Percentiles rank a stretch among this genome's conserved stretches.
Conservation (phyloP, 2,329 filamentous ascomycete genomes). For the Apiospora marii region DNA sequence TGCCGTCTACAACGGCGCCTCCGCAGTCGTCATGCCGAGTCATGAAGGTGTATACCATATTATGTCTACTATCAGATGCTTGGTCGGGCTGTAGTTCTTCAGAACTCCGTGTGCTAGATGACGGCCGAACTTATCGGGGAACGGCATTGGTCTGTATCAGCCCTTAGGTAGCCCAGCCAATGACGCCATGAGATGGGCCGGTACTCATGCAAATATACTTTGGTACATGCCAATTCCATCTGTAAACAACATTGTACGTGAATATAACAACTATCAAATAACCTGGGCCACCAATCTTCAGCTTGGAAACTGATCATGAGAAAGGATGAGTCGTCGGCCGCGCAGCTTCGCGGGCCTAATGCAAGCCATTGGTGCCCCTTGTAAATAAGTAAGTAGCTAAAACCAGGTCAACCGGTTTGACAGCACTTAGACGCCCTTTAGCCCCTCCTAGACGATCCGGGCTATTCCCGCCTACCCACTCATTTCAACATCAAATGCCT, state of each 20-base stretch:
- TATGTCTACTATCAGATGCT: not conserved
- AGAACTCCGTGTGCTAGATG: too few relatives aligned
- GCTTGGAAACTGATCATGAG: slow-evolving; percentile 1
- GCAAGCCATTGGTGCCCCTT: slow-evolving; percentile 3
- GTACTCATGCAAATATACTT: not conserved
- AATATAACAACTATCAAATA: not conserved
- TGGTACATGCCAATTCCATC: not conserved
- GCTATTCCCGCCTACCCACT: slow-evolving; percentile 20
- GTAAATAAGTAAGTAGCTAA: not conserved
- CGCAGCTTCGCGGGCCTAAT: slow-evolving; percentile 7
- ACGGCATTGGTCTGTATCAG: not conserved
- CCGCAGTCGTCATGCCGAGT: not conserved
- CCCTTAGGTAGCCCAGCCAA: not conserved
- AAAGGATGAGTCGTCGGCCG: slow-evolving; percentile 12
- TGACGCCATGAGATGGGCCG: not conserved
- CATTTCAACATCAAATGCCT: slow-evolving; percentile 13
- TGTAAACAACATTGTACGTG: not conserved
- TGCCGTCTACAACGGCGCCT: not conserved
- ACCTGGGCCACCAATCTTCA: not conserved
- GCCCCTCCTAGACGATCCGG: not conserved
- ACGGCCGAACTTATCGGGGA: not conserved
- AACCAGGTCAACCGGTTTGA: not conserved
- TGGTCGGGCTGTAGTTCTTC: too few relatives aligned
- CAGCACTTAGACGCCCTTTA: slow-evolving; percentile 1
- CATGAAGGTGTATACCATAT: not conserved